Base-by-base conservation (phyloP, 2,329 filamentous ascomycete genomes). In the Fusarium sp. region DNA sequence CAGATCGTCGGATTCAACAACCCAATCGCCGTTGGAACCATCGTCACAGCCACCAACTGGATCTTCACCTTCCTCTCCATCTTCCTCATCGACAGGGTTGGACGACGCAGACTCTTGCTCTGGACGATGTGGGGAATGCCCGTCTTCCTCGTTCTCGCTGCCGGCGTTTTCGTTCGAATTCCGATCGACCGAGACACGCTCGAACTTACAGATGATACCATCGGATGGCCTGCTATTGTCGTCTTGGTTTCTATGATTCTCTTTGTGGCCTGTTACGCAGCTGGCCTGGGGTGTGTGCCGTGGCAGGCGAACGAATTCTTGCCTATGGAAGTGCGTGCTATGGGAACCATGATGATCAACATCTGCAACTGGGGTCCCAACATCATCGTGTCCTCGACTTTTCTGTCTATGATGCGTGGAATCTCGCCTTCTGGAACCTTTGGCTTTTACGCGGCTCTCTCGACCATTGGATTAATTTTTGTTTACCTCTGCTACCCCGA, bases 401-500 rank as follows among this genome's bases (percentile, higher is more conserved):
- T 74, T 27, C 27, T 74, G 20, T 65, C 69, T n/a, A 74, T 74
- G 71, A 72, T 74, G 71, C 60, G 66, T 10, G 69, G 67, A 4
- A 74, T 74, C 18, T 70, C 71, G 10, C 69, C 71, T 9, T 66
- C 66, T 6, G 71, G 71, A 3, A 68, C 71, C 3, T 74, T 74
- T 59, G 71, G 58, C 0, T 74, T 74, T 47, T 74, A 74, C 22
- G 69, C 71, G 3, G 71, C 58, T 13, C 38, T 74, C 7, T 74
- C 56, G 5, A 42, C 70, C 1, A 4, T 74, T 1, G 71, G 71
- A 7, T 68, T 63, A n/a, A 40, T 74, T 13, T 74, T 88, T 65
- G 81, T 87, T 20, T 81, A 83, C 35, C 84, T 87, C 78, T 87
- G 80, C 72, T 88, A 87, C 69, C 86, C 86, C 1, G 85, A 88